A percentile compares a stretch with the other conserved stretches of the same genome.
phyloP scores from a whole-genome alignment of 371 early-diverging fungal genomes.

The Mortierella polycephala region DNA sequence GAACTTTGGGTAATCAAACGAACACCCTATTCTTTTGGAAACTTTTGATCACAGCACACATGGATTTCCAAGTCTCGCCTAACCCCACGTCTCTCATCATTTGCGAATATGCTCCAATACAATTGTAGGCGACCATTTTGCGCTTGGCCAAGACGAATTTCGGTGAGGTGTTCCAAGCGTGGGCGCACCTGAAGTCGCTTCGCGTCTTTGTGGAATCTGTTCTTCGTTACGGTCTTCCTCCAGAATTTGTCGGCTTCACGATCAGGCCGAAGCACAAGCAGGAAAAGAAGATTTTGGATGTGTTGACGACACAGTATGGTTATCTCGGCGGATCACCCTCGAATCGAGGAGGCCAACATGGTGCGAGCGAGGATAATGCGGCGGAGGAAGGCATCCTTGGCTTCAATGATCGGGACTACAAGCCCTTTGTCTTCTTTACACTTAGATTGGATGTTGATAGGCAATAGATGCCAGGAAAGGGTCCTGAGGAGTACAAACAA shows the following conservation, averaged over 20 bases:
- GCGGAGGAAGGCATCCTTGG: conserved; percentile 72
- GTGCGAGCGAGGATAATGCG: conserved; percentile 53
- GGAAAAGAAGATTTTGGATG: conserved; percentile 80
- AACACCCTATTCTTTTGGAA: background rate
- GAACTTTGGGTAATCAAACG: conserved; percentile 72
- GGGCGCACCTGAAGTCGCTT: conserved; percentile 94
- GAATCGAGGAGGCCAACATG: conserved; percentile 54
- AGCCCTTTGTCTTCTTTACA: conserved; percentile 89
- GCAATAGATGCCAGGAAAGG: conserved; percentile 54
- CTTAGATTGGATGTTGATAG: conserved; percentile 66
- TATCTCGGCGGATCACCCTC: conserved; percentile 67
- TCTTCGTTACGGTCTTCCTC: conserved; percentile 95
- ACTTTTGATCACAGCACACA: conserved; percentile 12
- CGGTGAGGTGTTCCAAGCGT: conserved; percentile 89
- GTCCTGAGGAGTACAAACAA: background rate
- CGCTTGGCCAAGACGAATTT: conserved; percentile 93
- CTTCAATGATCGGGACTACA: conserved; percentile 88
- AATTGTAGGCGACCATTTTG: conserved; percentile 70
- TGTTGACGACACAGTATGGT: conserved; percentile 75
- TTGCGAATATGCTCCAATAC: background rate
- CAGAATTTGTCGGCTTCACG: conserved; percentile 89
- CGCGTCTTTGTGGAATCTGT: conserved; percentile 97
- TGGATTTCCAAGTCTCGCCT: background rate
- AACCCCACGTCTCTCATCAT: too few relatives aligned
- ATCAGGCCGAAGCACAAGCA: conserved; percentile 82